Conservation (phyloP, 2,329 filamentous ascomycete genomes). For the Tolypocladium pustulatum region DNA sequence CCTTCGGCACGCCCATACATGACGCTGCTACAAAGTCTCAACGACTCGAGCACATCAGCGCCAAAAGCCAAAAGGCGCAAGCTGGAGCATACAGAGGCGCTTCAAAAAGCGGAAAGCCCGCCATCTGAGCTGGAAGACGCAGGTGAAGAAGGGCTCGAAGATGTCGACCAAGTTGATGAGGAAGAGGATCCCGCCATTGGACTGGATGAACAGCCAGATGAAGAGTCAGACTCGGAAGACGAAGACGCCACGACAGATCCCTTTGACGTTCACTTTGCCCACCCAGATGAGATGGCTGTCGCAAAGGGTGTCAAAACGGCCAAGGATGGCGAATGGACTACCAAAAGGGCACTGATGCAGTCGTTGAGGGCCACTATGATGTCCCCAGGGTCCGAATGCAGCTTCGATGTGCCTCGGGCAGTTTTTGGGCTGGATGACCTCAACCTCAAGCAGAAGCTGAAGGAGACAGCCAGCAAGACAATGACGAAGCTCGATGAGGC, state of each 20-base stretch:
- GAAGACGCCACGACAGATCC: slow-evolving; percentile 52
- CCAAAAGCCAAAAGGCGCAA: slow-evolving; percentile 48
- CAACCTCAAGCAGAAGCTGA: slow-evolving; percentile 62
- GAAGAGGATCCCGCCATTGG: slow-evolving; percentile 6
- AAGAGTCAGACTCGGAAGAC: slow-evolving; percentile 34
- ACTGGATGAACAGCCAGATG: slow-evolving; percentile 17
- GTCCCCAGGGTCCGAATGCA: slow-evolving; percentile 29
- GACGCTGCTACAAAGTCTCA: slow-evolving; percentile 47
- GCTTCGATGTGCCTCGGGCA: slow-evolving; percentile 17
- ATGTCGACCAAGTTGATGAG: slow-evolving; percentile 14
- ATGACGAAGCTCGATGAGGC: slow-evolving; percentile 47
- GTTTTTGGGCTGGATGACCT: slow-evolving; percentile 33
- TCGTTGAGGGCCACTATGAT: slow-evolving; percentile 37
- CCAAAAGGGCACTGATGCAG: slow-evolving; percentile 33
- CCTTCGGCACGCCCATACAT: slow-evolving; percentile 40
- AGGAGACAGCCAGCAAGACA: slow-evolving; percentile 40
- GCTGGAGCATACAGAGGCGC: slow-evolving; percentile 27
- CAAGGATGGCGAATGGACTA: slow-evolving; percentile 39
- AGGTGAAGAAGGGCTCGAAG: slow-evolving; percentile 25
- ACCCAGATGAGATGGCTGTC: slow-evolving; percentile 51
- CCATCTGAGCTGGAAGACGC: slow-evolving; percentile 21
- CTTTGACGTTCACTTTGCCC: slow-evolving; percentile 72
- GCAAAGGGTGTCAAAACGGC: slow-evolving; percentile 40
- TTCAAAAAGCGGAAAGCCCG: slow-evolving; percentile 8
- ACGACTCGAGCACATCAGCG: slow-evolving; percentile 23